phyloP scores from a whole-genome alignment of 1,284 basidiomycete genomes.

The Apiotrichum montevideense region DNA sequence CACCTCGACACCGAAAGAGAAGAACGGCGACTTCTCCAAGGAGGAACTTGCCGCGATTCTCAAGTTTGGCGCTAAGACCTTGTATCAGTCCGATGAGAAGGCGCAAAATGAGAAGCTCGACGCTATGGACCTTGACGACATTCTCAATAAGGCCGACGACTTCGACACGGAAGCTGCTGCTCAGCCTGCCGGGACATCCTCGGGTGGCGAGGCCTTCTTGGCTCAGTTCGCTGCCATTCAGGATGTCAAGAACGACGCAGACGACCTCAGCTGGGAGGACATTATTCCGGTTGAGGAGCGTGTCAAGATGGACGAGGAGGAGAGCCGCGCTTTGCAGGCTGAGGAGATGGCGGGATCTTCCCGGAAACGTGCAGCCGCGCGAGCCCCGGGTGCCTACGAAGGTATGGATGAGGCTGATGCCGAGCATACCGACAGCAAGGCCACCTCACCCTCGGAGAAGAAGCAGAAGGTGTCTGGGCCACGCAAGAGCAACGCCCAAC shows the following conservation, averaged over 20 bases:
- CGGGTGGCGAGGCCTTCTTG: conserved; percentile 95
- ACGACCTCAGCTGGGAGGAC: conserved; percentile 95
- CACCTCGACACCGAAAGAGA: conserved; percentile 68
- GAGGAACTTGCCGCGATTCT: conserved; percentile 97
- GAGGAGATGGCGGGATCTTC: conserved; percentile 50
- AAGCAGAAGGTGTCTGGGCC: conserved; percentile 36
- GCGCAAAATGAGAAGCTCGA: conserved; percentile 94
- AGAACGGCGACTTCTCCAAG: conserved; percentile 77
- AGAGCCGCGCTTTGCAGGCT: conserved; percentile 47
- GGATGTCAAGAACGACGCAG: conserved; percentile 76
- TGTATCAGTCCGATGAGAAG: conserved; percentile 95
- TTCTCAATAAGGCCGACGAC: conserved; percentile 92
- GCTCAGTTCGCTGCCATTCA: conserved; percentile 92
- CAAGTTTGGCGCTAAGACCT: conserved; percentile 97
- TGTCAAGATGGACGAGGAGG: conserved; percentile 75
- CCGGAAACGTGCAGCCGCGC: conserved; percentile 78
- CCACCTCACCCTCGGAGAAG: conserved; percentile 49
- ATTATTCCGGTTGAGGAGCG: conserved; percentile 95
- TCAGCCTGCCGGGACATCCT: conserved; percentile 71
- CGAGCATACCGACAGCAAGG: conserved; percentile 48
- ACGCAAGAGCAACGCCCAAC: conserved; percentile 66
- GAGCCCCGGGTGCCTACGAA: conserved; percentile 65
- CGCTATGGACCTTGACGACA: conserved; percentile 98
- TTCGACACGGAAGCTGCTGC: conserved; percentile 92
- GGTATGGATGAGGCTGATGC: conserved; percentile 82